Conservation (phyloP, 257 asterid genomes). For the Orobanche coerulescens region DNA sequence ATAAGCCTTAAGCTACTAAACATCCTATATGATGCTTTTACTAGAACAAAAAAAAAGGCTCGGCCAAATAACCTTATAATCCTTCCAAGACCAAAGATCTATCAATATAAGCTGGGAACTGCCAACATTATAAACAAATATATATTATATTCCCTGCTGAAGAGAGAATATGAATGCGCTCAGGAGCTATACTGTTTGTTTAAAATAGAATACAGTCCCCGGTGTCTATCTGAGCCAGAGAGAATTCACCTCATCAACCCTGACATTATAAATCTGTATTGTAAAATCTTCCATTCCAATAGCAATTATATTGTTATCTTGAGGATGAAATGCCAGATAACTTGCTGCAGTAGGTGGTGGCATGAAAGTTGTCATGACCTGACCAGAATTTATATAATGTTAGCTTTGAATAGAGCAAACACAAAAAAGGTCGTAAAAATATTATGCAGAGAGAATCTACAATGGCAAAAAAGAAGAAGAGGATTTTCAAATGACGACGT, state of each 20-base stretch:
- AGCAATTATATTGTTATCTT: constrained; percentile 86
- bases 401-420: constrained; percentile 11
- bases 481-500: constrained; percentile 7
- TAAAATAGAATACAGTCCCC: neutral
- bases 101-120: no score
- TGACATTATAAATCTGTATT: constrained; percentile 81
- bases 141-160: neutral
- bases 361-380: constrained; percentile 99
- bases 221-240: constrained; percentile 6
- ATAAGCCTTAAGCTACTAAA: no score
- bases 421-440: neutral
- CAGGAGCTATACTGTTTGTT: constrained; percentile 1
- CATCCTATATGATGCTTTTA: no score
- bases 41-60: no score
- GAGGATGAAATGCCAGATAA: constrained; percentile 93
- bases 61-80: no score
- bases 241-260: constrained; percentile 81
- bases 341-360: constrained; percentile 97
- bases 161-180: neutral
- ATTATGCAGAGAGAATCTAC: neutral
- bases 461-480: neutral
- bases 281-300: constrained; percentile 94
- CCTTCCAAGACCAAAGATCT: no score
- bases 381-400: constrained; percentile 25
- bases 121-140: no score